phyloP scores from a whole-genome alignment of 441 rosid species.

The Bruguiera hainesii region DNA sequence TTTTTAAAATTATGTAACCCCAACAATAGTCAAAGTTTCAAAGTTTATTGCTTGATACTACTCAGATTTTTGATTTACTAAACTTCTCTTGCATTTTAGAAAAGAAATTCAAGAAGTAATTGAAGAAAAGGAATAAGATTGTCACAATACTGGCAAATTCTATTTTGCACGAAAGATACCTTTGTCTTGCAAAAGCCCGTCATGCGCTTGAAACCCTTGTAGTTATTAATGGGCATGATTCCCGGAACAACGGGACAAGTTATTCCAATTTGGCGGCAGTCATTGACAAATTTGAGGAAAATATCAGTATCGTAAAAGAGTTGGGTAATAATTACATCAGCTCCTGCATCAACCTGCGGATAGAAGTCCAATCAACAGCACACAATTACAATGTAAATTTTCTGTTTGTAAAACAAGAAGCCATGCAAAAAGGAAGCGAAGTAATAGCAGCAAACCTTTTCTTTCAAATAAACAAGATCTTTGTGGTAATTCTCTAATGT shows the following conservation, averaged over 20 bases:
- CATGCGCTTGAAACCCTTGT: slow-evolving; percentile 96
- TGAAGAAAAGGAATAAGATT: neutral
- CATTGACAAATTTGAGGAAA: slow-evolving; percentile 86
- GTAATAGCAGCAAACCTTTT: slow-evolving; percentile 44
- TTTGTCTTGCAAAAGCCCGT: slow-evolving; percentile 97
- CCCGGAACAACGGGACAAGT: slow-evolving; percentile 95
- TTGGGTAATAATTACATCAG: slow-evolving; percentile 82
- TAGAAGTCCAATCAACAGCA: slow-evolving; percentile 12
- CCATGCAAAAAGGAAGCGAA: neutral
- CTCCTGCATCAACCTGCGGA: slow-evolving; percentile 93
- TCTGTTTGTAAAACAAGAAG: neutral
- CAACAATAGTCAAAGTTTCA: no score
- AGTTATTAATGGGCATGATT: slow-evolving; percentile 94
- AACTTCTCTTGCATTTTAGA: neutral
- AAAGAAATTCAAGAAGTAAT: neutral
- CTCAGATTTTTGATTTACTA: no score
- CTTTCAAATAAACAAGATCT: slow-evolving; percentile 88
- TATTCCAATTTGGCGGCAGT: slow-evolving; percentile 91
- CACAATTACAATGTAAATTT: neutral
- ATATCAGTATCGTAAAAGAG: slow-evolving; percentile 92
- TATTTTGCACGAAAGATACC: slow-evolving; percentile 33
- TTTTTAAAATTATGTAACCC: no score
- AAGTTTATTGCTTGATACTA: no score
- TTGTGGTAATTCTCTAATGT: slow-evolving; percentile 62
- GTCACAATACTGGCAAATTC: neutral